Base-by-base conservation (phyloP, 495 filamentous ascomycete species). In the Lineolata rhizophorae region DNA sequence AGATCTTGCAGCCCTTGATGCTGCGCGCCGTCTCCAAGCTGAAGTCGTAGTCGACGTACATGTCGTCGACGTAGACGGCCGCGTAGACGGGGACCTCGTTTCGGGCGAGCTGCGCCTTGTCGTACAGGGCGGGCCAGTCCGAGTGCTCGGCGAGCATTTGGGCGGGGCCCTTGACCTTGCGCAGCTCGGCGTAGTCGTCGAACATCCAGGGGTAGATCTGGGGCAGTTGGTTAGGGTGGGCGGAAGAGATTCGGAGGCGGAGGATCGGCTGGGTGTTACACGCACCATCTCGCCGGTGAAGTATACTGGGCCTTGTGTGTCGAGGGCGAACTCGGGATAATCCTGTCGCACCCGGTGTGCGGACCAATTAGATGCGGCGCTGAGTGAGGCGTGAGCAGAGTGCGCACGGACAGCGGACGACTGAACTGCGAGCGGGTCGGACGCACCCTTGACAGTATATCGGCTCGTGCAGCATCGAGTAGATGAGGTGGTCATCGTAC, bases 11-110 rank as follows among this genome's bases (percentile, higher is more conserved):
- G 0, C 71, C 72, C 47, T 66, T 70, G 47, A 95, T 78, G 53
- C 68, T 67, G 18, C 55, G 49, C 9, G 78, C 82, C 17, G 84
- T 87, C 39, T 70, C 72, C 35, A 65, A 54, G 0, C 76, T 65
- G 6, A 81, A 49, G 16, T 72, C 71, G 39, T 64, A 77, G 39
- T 85, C 72, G 19, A 95, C 85, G 42, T 91, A 94, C 83, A 95
- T 93, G 50, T 95, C 85, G 35, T 94, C 78, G 1, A 80, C 45
- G 36, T 72, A 95, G n/a, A 63, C 71, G 0, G 77, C 78, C 4
- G 80, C 72, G 41, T 90, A 94, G 0, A 94, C 76, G 0, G 87
- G 84, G 0, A 94, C 82, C 37, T 74, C 58, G 43, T 94, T 94
- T 39, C 65, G 59, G 4, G 60, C 61, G 13, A 93, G 60, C 44